Conservation (phyloP, 805 yeast genomes). For the Ogataea henricii region DNA sequence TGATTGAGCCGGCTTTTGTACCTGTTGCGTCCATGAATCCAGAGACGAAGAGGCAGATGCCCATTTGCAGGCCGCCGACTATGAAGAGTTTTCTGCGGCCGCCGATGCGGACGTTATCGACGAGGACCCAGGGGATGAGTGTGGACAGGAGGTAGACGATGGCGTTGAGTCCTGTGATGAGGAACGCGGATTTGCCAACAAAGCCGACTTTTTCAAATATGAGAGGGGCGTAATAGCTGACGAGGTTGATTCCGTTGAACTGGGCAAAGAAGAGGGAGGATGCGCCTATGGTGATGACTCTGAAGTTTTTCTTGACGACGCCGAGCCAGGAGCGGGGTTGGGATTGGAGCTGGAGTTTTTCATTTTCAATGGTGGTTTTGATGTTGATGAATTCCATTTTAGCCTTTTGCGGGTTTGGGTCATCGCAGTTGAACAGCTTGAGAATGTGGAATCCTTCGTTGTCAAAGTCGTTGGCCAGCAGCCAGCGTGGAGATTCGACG, state of each 20-base stretch:
- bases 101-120: constrained; percentile 61
- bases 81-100: constrained; percentile 79
- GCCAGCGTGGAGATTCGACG: constrained; percentile 89
- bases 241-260: constrained; percentile 84
- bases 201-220: constrained; percentile 93
- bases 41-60: constrained; percentile 60
- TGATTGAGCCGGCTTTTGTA: constrained; percentile 56
- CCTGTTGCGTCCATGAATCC: constrained; percentile 59
- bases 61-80: constrained; percentile 77
- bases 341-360: constrained; percentile 23
- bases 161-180: constrained; percentile 82
- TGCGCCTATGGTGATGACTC: constrained; percentile 75
- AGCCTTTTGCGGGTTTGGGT: constrained; percentile 26
- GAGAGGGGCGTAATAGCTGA: constrained; percentile 87
- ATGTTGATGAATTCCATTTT: constrained; percentile 48
- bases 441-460: constrained; percentile 48
- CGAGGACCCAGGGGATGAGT: constrained; percentile 86
- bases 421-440: constrained; percentile 36
- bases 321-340: constrained; percentile 29
- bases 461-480: constrained; percentile 71
- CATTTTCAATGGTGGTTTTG: constrained; percentile 36
- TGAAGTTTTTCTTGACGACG: constrained; percentile 31
- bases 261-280: constrained; percentile 88
- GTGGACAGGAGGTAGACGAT: constrained; percentile 63
- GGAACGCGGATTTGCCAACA: constrained; percentile 77